Percentiles rank a stretch among this genome's conserved stretches.
These are phyloP conservation scores for Alternaria tenuissima DNA, from an alignment of 2,329 filamentous ascomycete genomes.

Conservation along the genomic window DNA sequence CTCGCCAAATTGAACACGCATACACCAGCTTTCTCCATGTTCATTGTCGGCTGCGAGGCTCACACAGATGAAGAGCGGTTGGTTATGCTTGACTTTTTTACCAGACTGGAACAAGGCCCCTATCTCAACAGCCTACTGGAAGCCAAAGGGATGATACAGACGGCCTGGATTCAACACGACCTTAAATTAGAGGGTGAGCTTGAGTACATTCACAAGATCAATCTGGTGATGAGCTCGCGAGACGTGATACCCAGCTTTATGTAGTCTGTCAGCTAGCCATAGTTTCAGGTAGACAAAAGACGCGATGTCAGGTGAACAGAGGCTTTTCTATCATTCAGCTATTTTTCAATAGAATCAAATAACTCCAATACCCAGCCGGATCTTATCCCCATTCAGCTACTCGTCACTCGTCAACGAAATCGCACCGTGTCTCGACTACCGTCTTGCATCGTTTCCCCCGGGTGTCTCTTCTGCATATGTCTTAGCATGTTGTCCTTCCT, in stretches of 20 bases:
- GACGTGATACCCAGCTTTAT: background rate
- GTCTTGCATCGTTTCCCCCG: too few relatives aligned
- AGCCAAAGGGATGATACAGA: background rate
- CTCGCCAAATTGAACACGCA: background rate
- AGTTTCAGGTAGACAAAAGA: too few relatives aligned
- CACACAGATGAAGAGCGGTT: background rate
- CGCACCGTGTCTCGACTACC: too few relatives aligned
- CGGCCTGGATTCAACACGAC: background rate
- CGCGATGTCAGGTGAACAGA: too few relatives aligned
- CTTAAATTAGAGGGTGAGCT: background rate
- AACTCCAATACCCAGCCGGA: too few relatives aligned
- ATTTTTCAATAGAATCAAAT: too few relatives aligned
- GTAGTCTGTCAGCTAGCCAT: too few relatives aligned
- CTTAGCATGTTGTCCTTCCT: too few relatives aligned
- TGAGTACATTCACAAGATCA: background rate
- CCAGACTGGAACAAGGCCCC: background rate
- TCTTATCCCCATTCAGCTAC: too few relatives aligned
- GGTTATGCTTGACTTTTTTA: background rate
- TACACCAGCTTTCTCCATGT: background rate
- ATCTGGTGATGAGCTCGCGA: background rate
- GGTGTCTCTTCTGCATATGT: too few relatives aligned
- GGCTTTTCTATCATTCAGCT: too few relatives aligned
- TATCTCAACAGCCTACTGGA: background rate
- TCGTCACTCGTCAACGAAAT: too few relatives aligned
- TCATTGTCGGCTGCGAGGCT: background rate